A percentile compares a stretch with the other conserved stretches of the same genome.
These are phyloP conservation scores for Ganoderma sinense DNA, from an alignment of 1,284 basidiomycete species.

Conservation along the genomic window DNA sequence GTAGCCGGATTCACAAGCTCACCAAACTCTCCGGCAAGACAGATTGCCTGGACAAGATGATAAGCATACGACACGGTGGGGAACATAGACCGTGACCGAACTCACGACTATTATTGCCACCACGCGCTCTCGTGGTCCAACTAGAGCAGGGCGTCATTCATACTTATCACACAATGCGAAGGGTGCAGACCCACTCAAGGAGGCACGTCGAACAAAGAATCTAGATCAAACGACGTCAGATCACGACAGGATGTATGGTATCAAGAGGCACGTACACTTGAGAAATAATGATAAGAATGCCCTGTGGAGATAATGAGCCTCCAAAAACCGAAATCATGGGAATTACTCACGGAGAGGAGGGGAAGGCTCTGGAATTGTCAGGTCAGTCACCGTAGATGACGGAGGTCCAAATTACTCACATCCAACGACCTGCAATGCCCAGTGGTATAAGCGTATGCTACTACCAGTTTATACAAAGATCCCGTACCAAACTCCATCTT, in stretches of 20 bases:
- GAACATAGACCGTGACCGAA: not conserved
- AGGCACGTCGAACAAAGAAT: constrained; percentile 8
- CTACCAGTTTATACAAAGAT: no score
- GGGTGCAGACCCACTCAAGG: not conserved
- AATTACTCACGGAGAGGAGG: not conserved
- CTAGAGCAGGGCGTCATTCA: not conserved
- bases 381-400: not conserved
- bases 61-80: not conserved
- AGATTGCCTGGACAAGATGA: not conserved
- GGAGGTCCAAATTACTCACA: not conserved
- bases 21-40: constrained; percentile 8
- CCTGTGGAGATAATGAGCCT: not conserved
- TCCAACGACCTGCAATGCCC: not conserved
- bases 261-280: not conserved
- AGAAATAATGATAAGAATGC: constrained; percentile 6
- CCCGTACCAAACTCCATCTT: constrained; percentile 7
- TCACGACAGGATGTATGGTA: not conserved
- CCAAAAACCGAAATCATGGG: not conserved
- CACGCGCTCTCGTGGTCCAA: not conserved
- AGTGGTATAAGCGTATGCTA: not conserved
- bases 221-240: not conserved
- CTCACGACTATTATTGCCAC: constrained; percentile 1
- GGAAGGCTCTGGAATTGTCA: not conserved
- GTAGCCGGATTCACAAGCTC: not conserved
- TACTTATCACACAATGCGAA: not conserved